Percentiles rank a stretch among this genome's conserved stretches.
phyloP scores from a whole-genome alignment of 2,329 filamentous ascomycete genomes.

The Coniochaeta ligniaria region DNA sequence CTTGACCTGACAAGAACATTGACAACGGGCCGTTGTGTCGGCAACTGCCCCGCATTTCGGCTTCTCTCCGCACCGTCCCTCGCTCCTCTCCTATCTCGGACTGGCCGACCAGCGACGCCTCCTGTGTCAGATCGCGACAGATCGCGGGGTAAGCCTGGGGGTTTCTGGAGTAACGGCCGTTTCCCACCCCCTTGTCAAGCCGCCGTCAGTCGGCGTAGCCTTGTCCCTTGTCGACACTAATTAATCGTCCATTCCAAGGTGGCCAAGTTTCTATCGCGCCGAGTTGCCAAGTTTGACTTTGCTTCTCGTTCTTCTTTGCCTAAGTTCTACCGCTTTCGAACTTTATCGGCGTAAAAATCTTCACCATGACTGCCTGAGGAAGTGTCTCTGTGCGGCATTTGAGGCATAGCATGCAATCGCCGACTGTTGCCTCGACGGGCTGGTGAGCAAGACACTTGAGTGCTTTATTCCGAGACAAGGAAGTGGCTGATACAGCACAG shows the following conservation, averaged over 20 bases:
- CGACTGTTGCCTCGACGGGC: constrained; percentile 2
- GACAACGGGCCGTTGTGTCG: not conserved
- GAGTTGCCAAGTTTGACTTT: not conserved
- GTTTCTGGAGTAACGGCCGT: not conserved
- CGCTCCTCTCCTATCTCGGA: not conserved
- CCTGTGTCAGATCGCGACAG: not conserved
- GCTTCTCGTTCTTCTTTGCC: not conserved
- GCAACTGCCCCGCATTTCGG: not conserved
- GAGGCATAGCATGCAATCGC: not conserved
- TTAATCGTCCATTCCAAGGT: not conserved
- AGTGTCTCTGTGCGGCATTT: not conserved
- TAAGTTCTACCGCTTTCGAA: not conserved
- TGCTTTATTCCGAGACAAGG: not conserved
- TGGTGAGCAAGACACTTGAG: not conserved
- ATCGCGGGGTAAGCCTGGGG: not conserved
- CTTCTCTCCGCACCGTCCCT: not conserved
- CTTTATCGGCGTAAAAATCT: not conserved
- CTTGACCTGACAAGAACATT: not conserved
- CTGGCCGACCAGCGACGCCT: not conserved
- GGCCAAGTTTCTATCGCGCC: not conserved
- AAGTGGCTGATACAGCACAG: constrained; percentile 14
- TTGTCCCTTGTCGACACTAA: not conserved
- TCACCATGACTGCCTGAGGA: not conserved
- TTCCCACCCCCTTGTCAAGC: not conserved
- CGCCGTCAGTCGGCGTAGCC: not conserved